Evolutionary conservation across 768 basidiomycete species (phyloP).

Genomic region (Amanita subjunquillea): DNA sequence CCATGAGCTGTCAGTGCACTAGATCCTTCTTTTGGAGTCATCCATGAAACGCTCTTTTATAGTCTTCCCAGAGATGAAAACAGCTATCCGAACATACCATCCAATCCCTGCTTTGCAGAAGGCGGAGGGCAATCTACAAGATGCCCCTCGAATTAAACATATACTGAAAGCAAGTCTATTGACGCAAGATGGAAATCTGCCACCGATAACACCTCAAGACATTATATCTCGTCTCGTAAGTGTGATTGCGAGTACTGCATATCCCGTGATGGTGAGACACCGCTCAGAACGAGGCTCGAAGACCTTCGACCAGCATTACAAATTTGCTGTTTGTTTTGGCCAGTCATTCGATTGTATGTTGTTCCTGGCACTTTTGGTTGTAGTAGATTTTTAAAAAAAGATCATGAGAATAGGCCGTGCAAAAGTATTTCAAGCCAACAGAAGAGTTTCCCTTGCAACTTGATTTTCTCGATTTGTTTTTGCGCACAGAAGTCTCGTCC

Average conservation of each 20-base stretch:
- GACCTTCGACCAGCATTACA: slow-evolving; percentile 61
- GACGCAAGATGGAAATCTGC: slow-evolving; percentile 32
- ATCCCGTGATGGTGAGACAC: slow-evolving; percentile 6
- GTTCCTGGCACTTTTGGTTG: slow-evolving; percentile 13
- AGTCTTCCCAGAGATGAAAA: slow-evolving; percentile 80
- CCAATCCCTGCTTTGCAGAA: slow-evolving; percentile 65
- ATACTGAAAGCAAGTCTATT: slow-evolving; percentile 52
- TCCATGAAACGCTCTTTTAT: slow-evolving; percentile 3
- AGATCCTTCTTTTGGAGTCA: slow-evolving; percentile 4
- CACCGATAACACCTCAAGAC: slow-evolving; percentile 46
- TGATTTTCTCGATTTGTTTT: slow-evolving; percentile 77
- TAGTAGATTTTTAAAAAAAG: not conserved
- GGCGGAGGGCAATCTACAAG: slow-evolving; percentile 62
- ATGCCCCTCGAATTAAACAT: slow-evolving; percentile 71
- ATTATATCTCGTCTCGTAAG: slow-evolving; percentile 45
- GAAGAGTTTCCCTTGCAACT: slow-evolving; percentile 4
- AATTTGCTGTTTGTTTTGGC: slow-evolving; percentile 65
- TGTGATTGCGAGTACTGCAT: slow-evolving; percentile 8
- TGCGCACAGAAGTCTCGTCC: slow-evolving; percentile 64
- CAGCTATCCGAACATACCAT: slow-evolving; percentile 67
- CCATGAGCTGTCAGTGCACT: slow-evolving; percentile 61
- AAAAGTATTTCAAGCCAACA: slow-evolving; percentile 5
- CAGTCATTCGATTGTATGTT: slow-evolving; percentile 41
- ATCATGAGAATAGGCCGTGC: not conserved
- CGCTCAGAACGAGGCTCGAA: slow-evolving; percentile 30